These are phyloP conservation scores for Aegilops longissima DNA, from an alignment of 176 grass and related monocot genomes.

Conservation along the genomic window DNA sequence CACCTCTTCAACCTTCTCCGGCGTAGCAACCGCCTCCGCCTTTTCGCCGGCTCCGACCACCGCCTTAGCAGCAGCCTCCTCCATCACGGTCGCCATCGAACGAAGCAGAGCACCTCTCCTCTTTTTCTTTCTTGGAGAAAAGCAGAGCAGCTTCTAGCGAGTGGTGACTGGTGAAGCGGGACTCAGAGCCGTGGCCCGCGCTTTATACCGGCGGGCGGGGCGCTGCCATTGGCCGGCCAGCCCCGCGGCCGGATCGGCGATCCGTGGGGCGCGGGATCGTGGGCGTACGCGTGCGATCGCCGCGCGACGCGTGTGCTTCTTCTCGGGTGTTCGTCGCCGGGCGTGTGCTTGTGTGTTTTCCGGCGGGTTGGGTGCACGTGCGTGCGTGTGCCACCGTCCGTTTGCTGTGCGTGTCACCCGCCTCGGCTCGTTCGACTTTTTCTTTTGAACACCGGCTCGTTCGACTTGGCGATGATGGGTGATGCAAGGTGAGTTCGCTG, in stretches of 20 bases:
- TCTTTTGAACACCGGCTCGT: no score
- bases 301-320: slow-evolving; percentile 13
- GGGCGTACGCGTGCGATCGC: slow-evolving; percentile 27
- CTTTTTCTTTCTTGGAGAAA: background rate
- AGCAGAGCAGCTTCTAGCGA: background rate
- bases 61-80: slow-evolving; percentile 5
- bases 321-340: slow-evolving; percentile 1
- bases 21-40: background rate
- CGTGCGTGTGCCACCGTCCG: no score
- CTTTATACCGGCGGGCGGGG: slow-evolving; percentile 34
- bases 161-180: background rate
- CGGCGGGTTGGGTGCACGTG: background rate
- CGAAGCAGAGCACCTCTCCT: background rate
- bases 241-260: slow-evolving; percentile 42
- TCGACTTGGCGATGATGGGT: no score
- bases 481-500: no score
- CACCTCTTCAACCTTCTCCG: background rate
- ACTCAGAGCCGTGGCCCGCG: background rate
- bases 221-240: slow-evolving; percentile 14
- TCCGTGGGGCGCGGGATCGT: background rate
- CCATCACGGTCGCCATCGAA: slow-evolving; percentile 34
- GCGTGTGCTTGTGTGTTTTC: slow-evolving; percentile 35
- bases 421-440: no score
- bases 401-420: no score
- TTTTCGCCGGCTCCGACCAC: slow-evolving; percentile 19